Percentiles rank a stretch among this genome's conserved stretches.
phyloP scores from a whole-genome alignment of 371 early-diverging fungal genomes.

The Umbelopsis sp. region DNA sequence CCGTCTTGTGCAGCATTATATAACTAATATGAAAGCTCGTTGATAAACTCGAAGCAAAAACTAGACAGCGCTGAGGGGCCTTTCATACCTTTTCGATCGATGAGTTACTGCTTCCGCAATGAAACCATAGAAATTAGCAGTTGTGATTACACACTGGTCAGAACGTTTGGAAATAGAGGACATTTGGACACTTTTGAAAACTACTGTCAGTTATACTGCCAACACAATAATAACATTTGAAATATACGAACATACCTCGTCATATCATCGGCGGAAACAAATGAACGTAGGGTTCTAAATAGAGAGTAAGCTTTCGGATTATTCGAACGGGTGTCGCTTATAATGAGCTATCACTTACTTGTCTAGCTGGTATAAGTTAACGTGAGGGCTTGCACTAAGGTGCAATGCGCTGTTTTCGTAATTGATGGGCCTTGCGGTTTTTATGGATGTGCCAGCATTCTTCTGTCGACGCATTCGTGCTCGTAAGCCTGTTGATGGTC shows the following conservation, averaged over 20 bases:
- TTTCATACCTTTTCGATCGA: not conserved
- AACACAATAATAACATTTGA: no score
- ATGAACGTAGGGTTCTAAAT: not conserved
- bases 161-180: not conserved
- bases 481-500: not conserved
- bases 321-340: not conserved
- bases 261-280: not conserved
- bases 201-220: no score
- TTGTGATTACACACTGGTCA: not conserved
- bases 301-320: not conserved
- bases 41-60: not conserved
- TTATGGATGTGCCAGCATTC: not conserved
- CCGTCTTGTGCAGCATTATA: not conserved
- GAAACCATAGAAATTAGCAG: not conserved
- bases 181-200: not conserved
- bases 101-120: not conserved
- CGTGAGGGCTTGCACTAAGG: not conserved
- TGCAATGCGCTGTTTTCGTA: not conserved
- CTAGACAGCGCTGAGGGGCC: not conserved
- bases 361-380: slow-evolving; percentile 10
- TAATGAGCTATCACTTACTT: not conserved
- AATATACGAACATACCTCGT: no score
- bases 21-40: not conserved
- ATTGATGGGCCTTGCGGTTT: not conserved
- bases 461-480: slow-evolving; percentile 15